Base-by-base conservation (phyloP, 495 filamentous ascomycete genomes). In the Penicillium nucicola region DNA sequence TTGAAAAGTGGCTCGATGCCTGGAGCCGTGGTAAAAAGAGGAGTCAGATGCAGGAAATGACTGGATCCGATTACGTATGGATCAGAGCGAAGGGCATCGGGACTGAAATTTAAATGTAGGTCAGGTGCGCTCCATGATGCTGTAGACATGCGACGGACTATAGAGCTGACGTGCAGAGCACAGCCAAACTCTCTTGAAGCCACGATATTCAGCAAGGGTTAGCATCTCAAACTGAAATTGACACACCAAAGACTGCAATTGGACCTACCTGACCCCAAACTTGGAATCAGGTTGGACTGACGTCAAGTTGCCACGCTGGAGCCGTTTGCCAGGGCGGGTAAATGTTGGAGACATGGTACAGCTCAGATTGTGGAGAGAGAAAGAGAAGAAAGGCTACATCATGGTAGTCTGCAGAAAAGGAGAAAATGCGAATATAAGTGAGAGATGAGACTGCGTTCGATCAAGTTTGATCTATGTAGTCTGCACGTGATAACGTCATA, bases 281-380 rank as follows among this genome's bases (percentile, higher is more conserved):
- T 13, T 23, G 34, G 49, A 53, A 53, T 36, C 18, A 32, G 20
- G 46, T 41, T 33, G n/a, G 48, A 36, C 42, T 64, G 62, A 66
- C 60, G 62, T 63, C 60, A 66, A 60, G 48, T 63, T 51, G 57
- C 60, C 62, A 65, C 59, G 42, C 41, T 28, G 17, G 41, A 35
- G 28, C 50, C 42, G 13, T 25, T 35, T 30, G 28, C 35, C 32
- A 30, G 34, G 35, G 22, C 48, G 11, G 46, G 28, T 2, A 45
- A 35, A n/a, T 1, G 41, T 11, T 45, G 9, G 25, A 45, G 25
- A 52, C 42, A 46, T 45, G 50, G 33, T 30, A 50, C 45, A 14
- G 22, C n/a, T 14, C 9, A 32, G 15, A 30, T 11, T 36, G 39
- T 50, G 42, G 50, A 48, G 46, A 41, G 17, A 5, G 46, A 41